These are phyloP conservation scores for Myrica gale DNA, from an alignment of 306 rosid genomes.

Conservation along the genomic window DNA sequence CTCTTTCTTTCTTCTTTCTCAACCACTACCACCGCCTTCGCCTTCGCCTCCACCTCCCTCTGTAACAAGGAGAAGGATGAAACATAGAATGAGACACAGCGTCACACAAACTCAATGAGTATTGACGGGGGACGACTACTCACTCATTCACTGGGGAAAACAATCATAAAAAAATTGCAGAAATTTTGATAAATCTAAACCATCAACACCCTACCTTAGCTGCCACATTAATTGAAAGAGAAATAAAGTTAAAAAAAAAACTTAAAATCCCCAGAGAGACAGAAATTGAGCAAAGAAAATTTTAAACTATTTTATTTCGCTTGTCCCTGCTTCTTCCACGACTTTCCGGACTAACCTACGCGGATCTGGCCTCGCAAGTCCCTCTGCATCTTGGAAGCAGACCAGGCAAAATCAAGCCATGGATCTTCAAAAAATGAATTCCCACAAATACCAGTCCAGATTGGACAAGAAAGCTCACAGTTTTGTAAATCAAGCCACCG, in stretches of 20 bases:
- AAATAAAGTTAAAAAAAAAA: neutral
- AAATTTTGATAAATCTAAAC: neutral
- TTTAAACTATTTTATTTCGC: neutral
- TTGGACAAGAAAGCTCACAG: constrained; percentile 2
- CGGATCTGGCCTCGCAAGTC: too few species aligned
- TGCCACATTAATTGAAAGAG: neutral
- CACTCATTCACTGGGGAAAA: neutral
- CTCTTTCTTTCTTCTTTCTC: neutral
- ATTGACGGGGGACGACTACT: neutral
- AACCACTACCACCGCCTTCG: neutral
- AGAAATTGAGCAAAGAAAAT: neutral
- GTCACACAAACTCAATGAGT: neutral
- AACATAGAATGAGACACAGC: neutral
- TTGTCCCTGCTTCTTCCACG: too few species aligned
- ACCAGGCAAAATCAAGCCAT: too few species aligned
- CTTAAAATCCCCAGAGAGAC: neutral
- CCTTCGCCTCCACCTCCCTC: constrained; percentile 8
- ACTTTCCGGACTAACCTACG: neutral
- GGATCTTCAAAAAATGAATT: neutral
- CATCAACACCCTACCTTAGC: neutral
- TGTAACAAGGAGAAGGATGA: constrained; percentile 23
- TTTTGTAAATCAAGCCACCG: neutral
- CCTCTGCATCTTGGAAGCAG: too few species aligned
- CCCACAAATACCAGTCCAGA: neutral
- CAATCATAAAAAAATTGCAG: neutral